Conservation (phyloP, 2,329 filamentous ascomycete genomes). For the Aspergillus udagawae region DNA sequence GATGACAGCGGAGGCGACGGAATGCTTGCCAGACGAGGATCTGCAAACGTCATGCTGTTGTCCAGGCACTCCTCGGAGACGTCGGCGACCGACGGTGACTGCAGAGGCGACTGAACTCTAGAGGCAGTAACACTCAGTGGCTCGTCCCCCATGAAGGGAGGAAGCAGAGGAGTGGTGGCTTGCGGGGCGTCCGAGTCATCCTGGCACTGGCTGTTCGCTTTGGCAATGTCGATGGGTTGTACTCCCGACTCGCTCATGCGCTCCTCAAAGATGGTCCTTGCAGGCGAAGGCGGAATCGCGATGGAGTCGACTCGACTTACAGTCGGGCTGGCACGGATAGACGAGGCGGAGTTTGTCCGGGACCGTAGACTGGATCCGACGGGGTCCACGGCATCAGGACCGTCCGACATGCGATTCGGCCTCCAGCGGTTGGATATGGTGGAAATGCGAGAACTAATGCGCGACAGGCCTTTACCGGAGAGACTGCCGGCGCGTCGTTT, state of each 20-base stretch:
- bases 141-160: constrained; percentile 67
- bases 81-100: constrained; percentile 76
- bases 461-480: constrained; percentile 53
- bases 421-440: constrained; percentile 59
- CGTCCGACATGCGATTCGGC: constrained; percentile 35
- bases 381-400: constrained; percentile 23
- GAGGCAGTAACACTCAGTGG: constrained; percentile 48
- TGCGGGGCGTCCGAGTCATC: constrained; percentile 55
- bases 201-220: constrained; percentile 47
- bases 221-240: constrained; percentile 50
- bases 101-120: constrained; percentile 71
- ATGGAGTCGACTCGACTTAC: constrained; percentile 47
- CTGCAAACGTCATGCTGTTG: constrained; percentile 41
- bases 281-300: constrained; percentile 56
- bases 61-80: constrained; percentile 40
- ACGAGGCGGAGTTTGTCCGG: constrained; percentile 42
- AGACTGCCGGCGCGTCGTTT: constrained; percentile 50
- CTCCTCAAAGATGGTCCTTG: constrained; percentile 61
- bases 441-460: constrained; percentile 65
- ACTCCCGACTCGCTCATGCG: constrained; percentile 46
- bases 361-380: constrained; percentile 34
- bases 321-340: constrained; percentile 34
- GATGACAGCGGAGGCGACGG: constrained; percentile 72
- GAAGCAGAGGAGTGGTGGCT: constrained; percentile 78
- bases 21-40: constrained; percentile 46